A percentile compares a stretch with the other conserved stretches of the same genome.
These are phyloP conservation scores for Torulaspora franciscae DNA, from an alignment of 805 yeast genomes.

Conservation along the genomic window DNA sequence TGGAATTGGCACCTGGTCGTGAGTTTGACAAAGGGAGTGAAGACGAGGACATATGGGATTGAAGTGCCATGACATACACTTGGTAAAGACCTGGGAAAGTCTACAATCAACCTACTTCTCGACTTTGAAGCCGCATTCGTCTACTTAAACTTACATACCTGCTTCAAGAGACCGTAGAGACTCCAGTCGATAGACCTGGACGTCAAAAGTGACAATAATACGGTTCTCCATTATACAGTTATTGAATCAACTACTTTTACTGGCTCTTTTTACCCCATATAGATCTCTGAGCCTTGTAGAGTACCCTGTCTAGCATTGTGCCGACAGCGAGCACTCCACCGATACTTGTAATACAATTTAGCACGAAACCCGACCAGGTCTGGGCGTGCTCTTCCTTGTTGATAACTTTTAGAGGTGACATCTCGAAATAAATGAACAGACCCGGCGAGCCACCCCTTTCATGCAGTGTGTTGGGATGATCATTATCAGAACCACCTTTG, in stretches of 20 bases:
- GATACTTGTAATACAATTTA: constrained; percentile 79
- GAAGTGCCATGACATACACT: constrained; percentile 7
- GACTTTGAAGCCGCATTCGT: background rate
- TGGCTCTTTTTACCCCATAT: constrained; percentile 36
- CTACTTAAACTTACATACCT: background rate
- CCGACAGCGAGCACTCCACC: constrained; percentile 95
- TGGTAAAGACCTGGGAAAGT: background rate
- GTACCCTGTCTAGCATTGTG: constrained; percentile 78
- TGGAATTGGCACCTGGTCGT: constrained; percentile 18
- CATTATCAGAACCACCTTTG: constrained; percentile 81
- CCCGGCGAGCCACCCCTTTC: constrained; percentile 90
- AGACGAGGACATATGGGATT: constrained; percentile 15
- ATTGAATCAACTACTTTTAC: constrained; percentile 7
- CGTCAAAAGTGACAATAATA: constrained; percentile 13
- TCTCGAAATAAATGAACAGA: constrained; percentile 79
- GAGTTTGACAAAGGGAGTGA: constrained; percentile 18
- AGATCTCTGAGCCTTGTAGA: constrained; percentile 83
- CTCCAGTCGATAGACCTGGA: background rate
- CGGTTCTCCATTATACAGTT: constrained; percentile 1
- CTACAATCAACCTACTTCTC: background rate
- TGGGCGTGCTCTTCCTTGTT: constrained; percentile 64
- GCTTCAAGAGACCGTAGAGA: constrained; percentile 5
- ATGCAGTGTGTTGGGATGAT: constrained; percentile 81
- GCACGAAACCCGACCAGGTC: constrained; percentile 75
- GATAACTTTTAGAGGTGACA: constrained; percentile 87